Evolutionary conservation across 2,329 filamentous ascomycete species (phyloP).

Genomic region (Phialocephala subalpina): DNA sequence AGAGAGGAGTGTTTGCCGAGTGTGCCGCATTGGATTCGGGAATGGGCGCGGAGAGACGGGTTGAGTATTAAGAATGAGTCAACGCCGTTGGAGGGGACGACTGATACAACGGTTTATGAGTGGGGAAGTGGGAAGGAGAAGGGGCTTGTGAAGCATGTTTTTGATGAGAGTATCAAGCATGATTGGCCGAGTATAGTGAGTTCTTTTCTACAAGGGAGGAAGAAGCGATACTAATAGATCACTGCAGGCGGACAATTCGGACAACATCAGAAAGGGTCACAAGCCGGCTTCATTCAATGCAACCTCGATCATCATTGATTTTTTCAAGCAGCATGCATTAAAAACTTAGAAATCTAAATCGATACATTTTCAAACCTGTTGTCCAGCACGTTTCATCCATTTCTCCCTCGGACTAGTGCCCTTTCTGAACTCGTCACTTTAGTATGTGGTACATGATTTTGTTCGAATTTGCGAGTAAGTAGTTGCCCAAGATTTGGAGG

Average conservation of each 20-base stretch:
- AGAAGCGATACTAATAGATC: background rate
- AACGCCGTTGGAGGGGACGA: background rate
- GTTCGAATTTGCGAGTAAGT: too few relatives aligned
- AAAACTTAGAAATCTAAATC: too few relatives aligned
- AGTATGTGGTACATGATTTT: too few relatives aligned
- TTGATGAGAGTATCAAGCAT: constrained; percentile 20
- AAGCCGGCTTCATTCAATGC: constrained; percentile 21
- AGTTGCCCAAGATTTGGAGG: too few relatives aligned
- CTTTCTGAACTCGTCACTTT: too few relatives aligned
- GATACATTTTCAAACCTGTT: too few relatives aligned
- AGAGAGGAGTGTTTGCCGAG: constrained; percentile 52
- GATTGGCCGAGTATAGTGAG: constrained; percentile 27
- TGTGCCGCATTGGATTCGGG: constrained; percentile 43
- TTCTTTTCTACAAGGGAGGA: background rate
- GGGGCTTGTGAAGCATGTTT: constrained; percentile 25
- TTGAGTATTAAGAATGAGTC: constrained; percentile 18
- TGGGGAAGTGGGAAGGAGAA: constrained; percentile 20
- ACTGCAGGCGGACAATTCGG: constrained; percentile 16
- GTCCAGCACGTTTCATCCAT: too few relatives aligned
- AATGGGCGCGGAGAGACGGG: constrained; percentile 25
- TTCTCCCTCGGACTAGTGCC: too few relatives aligned
- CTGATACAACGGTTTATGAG: constrained; percentile 18
- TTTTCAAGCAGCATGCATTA: constrained; percentile 17
- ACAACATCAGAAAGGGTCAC: constrained; percentile 13
- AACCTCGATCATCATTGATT: constrained; percentile 24